Evolutionary conservation across 2,329 filamentous ascomycete species (phyloP).

Genomic region (Claviceps fusiformis): DNA sequence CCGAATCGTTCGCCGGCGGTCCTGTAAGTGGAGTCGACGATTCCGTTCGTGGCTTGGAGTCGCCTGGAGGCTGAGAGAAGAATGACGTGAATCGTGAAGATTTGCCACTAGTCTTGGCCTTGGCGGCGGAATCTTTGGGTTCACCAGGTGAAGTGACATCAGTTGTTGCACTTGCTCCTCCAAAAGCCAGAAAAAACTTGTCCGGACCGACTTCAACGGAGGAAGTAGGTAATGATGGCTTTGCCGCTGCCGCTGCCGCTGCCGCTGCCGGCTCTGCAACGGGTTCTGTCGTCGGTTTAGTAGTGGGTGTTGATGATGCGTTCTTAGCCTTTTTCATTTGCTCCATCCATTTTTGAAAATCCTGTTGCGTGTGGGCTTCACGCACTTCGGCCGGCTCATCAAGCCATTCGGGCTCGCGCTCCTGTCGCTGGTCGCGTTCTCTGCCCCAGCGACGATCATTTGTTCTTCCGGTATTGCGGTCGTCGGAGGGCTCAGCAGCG

Average conservation of each 20-base stretch:
- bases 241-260: slow-evolving; percentile 22
- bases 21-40: slow-evolving; percentile 28
- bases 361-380: slow-evolving; percentile 68
- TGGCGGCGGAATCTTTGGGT: slow-evolving; percentile 25
- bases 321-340: slow-evolving; percentile 61
- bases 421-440: slow-evolving; percentile 45
- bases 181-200: slow-evolving; percentile 58
- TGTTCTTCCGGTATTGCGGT: slow-evolving; percentile 40
- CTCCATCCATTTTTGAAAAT: slow-evolving; percentile 92
- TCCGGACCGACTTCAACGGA: slow-evolving; percentile 56
- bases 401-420: slow-evolving; percentile 86
- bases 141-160: slow-evolving; percentile 41
- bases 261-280: slow-evolving; percentile 18
- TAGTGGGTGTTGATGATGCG: slow-evolving; percentile 12
- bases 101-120: slow-evolving; percentile 46
- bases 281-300: slow-evolving; percentile 21
- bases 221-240: slow-evolving; percentile 43
- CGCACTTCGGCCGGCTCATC: slow-evolving; percentile 59
- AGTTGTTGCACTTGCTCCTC: slow-evolving; percentile 23
- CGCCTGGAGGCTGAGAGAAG: slow-evolving; percentile 41
- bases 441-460: slow-evolving; percentile 41
- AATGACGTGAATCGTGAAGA: slow-evolving; percentile 80
- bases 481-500: slow-evolving; percentile 28
- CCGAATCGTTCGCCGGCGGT: slow-evolving; percentile 11
- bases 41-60: slow-evolving; percentile 35